Conservation (phyloP, 257 asterid species). For the Solanum rostratum region DNA sequence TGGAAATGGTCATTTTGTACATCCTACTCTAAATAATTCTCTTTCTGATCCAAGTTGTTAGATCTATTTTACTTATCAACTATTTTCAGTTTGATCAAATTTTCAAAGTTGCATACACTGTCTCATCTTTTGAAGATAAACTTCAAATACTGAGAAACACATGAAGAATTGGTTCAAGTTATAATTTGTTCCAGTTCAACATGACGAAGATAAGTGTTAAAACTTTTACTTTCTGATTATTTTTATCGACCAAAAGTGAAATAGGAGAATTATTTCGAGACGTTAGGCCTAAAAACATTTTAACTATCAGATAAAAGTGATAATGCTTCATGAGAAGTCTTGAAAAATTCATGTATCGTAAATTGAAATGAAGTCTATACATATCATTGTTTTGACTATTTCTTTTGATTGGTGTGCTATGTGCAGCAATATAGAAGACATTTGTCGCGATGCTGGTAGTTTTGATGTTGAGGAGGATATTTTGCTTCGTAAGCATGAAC, state of each 20-base stretch:
- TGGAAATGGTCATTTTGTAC: not conserved
- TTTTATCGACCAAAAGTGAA: not conserved
- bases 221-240: not conserved
- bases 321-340: not conserved
- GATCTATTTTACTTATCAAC: not conserved
- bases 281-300: not conserved
- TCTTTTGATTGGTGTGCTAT: conserved; percentile 1
- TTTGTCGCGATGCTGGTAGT: conserved; percentile 95
- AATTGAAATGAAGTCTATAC: not conserved
- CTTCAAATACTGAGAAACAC: not conserved
- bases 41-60: not conserved
- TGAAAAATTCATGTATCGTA: not conserved
- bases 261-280: not conserved
- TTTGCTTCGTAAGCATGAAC: conserved; percentile 54
- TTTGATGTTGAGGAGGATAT: conserved; percentile 65
- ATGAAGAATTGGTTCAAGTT: not conserved
- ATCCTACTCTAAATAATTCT: not conserved
- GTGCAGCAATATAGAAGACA: conserved; percentile 86
- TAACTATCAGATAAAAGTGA: not conserved
- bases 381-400: not conserved
- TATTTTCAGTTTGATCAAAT: not conserved
- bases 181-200: not conserved
- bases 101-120: not conserved
- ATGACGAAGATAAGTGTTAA: not conserved
- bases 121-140: not conserved